Evolutionary conservation across 495 filamentous ascomycete genomes (phyloP).

Genomic region (Aspergillus steynii): DNA sequence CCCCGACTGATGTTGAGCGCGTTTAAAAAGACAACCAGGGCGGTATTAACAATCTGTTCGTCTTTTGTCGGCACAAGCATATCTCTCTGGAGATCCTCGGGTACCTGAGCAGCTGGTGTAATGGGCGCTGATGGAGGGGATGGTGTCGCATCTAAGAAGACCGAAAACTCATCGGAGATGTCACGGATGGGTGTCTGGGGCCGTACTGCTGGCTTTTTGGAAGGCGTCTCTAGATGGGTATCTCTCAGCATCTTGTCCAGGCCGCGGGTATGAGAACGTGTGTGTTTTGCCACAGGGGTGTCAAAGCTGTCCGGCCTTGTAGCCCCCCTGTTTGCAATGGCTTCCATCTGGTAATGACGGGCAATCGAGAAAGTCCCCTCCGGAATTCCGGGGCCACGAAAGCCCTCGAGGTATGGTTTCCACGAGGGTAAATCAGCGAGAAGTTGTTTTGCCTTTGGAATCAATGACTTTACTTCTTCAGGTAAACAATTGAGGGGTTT

Average conservation of each 20-base stretch:
- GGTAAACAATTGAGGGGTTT: not conserved
- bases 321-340: not conserved
- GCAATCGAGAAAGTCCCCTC: slow-evolving; percentile 8
- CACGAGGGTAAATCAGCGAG: not conserved
- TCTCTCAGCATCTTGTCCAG: slow-evolving; percentile 17
- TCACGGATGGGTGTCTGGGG: slow-evolving; percentile 1
- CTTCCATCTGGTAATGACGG: slow-evolving; percentile 8
- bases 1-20: not conserved
- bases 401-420: not conserved
- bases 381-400: not conserved
- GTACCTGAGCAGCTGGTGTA: slow-evolving; percentile 3
- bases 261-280: slow-evolving; percentile 13
- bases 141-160: not conserved
- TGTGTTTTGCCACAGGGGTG: slow-evolving; percentile 7
- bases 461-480: too few species aligned
- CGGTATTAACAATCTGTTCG: slow-evolving; percentile 21
- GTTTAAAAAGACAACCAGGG: slow-evolving; percentile 12
- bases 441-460: slow-evolving; percentile 2
- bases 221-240: slow-evolving; percentile 1
- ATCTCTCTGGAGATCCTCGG: slow-evolving; percentile 20
- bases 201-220: not conserved
- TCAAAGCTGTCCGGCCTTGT: slow-evolving; percentile 6
- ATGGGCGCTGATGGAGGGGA: not conserved
- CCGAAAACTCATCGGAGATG: not conserved
- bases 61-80: slow-evolving; percentile 6